A percentile compares a stretch with the other conserved stretches of the same genome.
These are phyloP conservation scores for Gardenia jasminoides DNA, from an alignment of 257 asterid species.

Conservation along the genomic window DNA sequence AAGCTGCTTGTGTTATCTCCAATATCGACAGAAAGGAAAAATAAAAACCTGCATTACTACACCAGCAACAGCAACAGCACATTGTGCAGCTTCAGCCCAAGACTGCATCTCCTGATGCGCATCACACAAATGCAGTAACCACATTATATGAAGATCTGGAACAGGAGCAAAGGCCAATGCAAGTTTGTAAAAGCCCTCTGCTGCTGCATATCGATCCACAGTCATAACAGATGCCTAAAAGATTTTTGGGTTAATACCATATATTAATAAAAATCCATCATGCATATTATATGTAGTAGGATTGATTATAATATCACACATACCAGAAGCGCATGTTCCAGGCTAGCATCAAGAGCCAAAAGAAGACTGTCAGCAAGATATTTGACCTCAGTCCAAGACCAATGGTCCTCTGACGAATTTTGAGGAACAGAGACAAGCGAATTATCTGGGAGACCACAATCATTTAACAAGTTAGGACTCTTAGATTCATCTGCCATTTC, in stretches of 20 bases:
- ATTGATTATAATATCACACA: conserved; percentile 23
- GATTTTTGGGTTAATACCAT: conserved; percentile 14
- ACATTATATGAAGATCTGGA: conserved; percentile 99
- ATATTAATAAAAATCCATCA: conserved; percentile 3
- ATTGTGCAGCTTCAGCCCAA: conserved; percentile 99
- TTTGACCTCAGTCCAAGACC: conserved; percentile 88
- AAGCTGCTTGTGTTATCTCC: background rate
- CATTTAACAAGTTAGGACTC: conserved; percentile 52
- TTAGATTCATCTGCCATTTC: conserved; percentile 81
- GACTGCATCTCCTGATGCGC: conserved; percentile 99
- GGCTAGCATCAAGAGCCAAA: conserved; percentile 98
- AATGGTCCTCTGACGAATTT: conserved; percentile 48
- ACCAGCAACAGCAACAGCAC: conserved; percentile 99
- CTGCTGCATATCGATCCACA: conserved; percentile 91
- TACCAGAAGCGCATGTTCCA: conserved; percentile 96
- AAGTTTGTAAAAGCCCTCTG: conserved; percentile 96
- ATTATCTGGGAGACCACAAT: conserved; percentile 77
- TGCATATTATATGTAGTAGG: conserved; percentile 7
- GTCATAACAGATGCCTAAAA: conserved; percentile 88
- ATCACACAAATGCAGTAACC: conserved; percentile 94
- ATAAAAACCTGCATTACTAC: conserved; percentile 96
- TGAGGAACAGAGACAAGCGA: conserved; percentile 52
- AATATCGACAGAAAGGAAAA: background rate
- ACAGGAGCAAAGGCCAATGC: conserved; percentile 99
- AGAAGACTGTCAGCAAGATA: conserved; percentile 78